Conservation (phyloP, 805 yeast genomes). For the Myxozyma sirexii region DNA sequence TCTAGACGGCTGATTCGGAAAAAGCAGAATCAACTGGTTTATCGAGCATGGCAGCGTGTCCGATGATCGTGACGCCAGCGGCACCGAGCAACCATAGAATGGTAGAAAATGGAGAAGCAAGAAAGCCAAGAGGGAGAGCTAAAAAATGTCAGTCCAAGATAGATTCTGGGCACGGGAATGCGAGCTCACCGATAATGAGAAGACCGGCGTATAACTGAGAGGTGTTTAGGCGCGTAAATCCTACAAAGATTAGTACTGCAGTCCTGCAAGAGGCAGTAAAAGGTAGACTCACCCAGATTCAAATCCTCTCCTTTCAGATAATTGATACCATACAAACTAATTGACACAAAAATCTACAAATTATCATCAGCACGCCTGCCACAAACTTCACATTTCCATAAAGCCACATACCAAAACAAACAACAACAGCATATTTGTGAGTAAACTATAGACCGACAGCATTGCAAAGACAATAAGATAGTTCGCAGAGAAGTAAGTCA, state of each 20-base stretch:
- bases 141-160: too few species aligned
- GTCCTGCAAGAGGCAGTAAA: background rate
- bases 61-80: slow-evolving; percentile 71
- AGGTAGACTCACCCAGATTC: slow-evolving; percentile 52
- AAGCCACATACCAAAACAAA: slow-evolving; percentile 62
- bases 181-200: slow-evolving; percentile 52
- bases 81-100: slow-evolving; percentile 91
- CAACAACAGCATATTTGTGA: slow-evolving; percentile 81
- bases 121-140: slow-evolving; percentile 76
- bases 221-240: slow-evolving; percentile 67
- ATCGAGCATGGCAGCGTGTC: slow-evolving; percentile 90
- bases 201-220: slow-evolving; percentile 84
- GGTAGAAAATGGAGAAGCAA: slow-evolving; percentile 88
- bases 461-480: slow-evolving; percentile 72
- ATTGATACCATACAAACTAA: slow-evolving; percentile 77
- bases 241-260: slow-evolving; percentile 15
- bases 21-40: slow-evolving; percentile 95
- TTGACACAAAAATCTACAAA: slow-evolving; percentile 70
- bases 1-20: slow-evolving; percentile 66
- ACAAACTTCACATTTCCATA: slow-evolving; percentile 39
- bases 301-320: slow-evolving; percentile 82
- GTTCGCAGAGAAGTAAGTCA: slow-evolving; percentile 85
- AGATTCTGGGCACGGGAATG: background rate
- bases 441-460: slow-evolving; percentile 78
- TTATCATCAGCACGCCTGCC: slow-evolving; percentile 79